Evolutionary conservation across 2,329 filamentous ascomycete genomes (phyloP).

Genomic region (Alternaria rosae): DNA sequence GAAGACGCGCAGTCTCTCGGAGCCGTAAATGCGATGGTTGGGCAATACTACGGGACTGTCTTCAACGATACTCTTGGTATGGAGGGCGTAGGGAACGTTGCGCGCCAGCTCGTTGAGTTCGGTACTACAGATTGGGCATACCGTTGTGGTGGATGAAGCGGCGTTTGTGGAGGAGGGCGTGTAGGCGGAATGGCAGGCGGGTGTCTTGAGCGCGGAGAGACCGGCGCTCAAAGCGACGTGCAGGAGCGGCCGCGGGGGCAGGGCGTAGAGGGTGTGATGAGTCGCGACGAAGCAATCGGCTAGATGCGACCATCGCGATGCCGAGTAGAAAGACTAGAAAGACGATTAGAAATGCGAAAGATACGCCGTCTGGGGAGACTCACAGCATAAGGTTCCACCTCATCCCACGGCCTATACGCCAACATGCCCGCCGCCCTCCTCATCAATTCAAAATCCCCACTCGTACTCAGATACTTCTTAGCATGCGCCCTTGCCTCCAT

Average conservation of each 20-base stretch:
- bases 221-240: constrained; percentile 91
- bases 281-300: constrained; percentile 83
- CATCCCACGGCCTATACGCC: constrained; percentile 71
- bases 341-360: constrained; percentile 18
- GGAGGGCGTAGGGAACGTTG: constrained; percentile 91
- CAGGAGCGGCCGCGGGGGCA: constrained; percentile 83
- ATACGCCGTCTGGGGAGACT: constrained; percentile 13
- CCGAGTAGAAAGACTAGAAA: constrained; percentile 74
- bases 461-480: constrained; percentile 78
- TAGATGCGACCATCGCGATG: constrained; percentile 76
- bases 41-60: constrained; percentile 85
- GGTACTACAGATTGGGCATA: constrained; percentile 95
- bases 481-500: constrained; percentile 83
- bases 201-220: constrained; percentile 93
- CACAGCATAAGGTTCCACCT: constrained; percentile 67
- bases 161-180: constrained; percentile 62
- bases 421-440: constrained; percentile 82
- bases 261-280: constrained; percentile 83
- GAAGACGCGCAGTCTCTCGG: constrained; percentile 74
- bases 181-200: constrained; percentile 80
- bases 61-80: constrained; percentile 92
- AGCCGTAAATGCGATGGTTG: constrained; percentile 85
- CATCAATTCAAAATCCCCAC: constrained; percentile 70
- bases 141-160: constrained; percentile 70
- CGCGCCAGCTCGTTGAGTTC: constrained; percentile 92